Evolutionary conservation across 192 early-diverging fungal genomes (phyloP).

Genomic region (Geranomyces variabilis): DNA sequence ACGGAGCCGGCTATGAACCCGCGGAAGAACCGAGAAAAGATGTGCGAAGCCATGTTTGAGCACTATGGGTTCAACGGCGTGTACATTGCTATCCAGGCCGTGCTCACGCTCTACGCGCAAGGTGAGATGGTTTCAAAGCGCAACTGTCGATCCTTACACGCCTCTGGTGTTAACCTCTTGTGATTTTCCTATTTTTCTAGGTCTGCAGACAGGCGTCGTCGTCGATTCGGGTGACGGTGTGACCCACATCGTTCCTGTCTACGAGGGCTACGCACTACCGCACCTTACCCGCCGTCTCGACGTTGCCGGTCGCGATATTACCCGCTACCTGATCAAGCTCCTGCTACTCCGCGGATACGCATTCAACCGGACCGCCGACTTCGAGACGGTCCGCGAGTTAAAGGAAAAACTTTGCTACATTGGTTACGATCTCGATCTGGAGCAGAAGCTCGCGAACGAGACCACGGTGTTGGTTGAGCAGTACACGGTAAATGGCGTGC

Average conservation of each 20-base stretch:
- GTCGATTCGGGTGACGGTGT: constrained; percentile 99
- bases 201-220: constrained; percentile 92
- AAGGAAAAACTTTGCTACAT: constrained; percentile 99
- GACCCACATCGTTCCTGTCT: constrained; percentile 99
- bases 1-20: constrained; percentile 98
- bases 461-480: constrained; percentile 95
- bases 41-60: constrained; percentile 97
- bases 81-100: constrained; percentile 96
- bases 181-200: constrained; percentile 39
- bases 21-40: constrained; percentile 85
- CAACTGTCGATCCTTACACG: constrained; percentile 22
- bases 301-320: constrained; percentile 95
- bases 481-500: constrained; percentile 72
- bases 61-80: constrained; percentile 91
- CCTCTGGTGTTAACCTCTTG: background rate
- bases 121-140: constrained; percentile 63
- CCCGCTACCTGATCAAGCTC: constrained; percentile 95
- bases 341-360: constrained; percentile 91
- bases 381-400: constrained; percentile 95
- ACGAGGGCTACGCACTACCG: constrained; percentile 90
- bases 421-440: constrained; percentile 93
- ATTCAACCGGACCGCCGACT: constrained; percentile 97
- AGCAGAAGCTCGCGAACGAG: constrained; percentile 92
- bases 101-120: constrained; percentile 97
- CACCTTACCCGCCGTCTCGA: constrained; percentile 89